Evolutionary conservation across 371 early-diverging fungal species (phyloP).

Genomic region (Catenaria anguillulae): DNA sequence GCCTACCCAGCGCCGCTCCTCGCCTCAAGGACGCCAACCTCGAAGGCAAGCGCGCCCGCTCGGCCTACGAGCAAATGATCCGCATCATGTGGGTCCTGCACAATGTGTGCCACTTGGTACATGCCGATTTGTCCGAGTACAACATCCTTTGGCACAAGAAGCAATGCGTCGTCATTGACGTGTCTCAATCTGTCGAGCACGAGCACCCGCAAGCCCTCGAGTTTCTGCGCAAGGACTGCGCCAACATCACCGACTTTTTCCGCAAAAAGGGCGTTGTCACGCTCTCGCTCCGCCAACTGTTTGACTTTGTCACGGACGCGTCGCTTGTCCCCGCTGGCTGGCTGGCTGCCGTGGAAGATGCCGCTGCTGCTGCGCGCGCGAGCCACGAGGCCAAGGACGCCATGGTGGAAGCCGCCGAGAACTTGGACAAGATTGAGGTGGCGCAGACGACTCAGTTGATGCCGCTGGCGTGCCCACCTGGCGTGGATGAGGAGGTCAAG

Average conservation of each 20-base stretch:
- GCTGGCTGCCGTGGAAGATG: too few relatives aligned
- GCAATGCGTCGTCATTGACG: constrained; percentile 89
- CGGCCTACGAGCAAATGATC: constrained; percentile 74
- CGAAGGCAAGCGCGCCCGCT: constrained; percentile 46
- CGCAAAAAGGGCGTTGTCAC: constrained; percentile 59
- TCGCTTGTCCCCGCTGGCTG: neutral
- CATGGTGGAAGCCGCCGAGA: constrained; percentile 18
- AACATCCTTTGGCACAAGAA: constrained; percentile 87
- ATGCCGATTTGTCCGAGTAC: constrained; percentile 98
- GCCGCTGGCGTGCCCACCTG: neutral
- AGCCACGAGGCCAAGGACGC: neutral
- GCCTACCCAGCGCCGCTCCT: constrained; percentile 55
- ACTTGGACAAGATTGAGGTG: constrained; percentile 35
- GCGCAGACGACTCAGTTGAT: neutral
- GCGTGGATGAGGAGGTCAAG: constrained; percentile 44
- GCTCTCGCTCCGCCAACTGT: constrained; percentile 71
- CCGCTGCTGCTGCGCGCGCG: too few relatives aligned
- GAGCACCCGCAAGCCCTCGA: constrained; percentile 98
- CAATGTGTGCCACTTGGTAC: constrained; percentile 87
- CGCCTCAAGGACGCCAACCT: constrained; percentile 89
- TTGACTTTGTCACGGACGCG: constrained; percentile 62
- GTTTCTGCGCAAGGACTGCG: constrained; percentile 91
- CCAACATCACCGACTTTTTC: constrained; percentile 94
- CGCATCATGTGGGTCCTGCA: constrained; percentile 88
- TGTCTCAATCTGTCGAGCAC: constrained; percentile 98